Conservation (phyloP, 352 stramenopile genomes). For the Phytophthora niederhauseri region DNA sequence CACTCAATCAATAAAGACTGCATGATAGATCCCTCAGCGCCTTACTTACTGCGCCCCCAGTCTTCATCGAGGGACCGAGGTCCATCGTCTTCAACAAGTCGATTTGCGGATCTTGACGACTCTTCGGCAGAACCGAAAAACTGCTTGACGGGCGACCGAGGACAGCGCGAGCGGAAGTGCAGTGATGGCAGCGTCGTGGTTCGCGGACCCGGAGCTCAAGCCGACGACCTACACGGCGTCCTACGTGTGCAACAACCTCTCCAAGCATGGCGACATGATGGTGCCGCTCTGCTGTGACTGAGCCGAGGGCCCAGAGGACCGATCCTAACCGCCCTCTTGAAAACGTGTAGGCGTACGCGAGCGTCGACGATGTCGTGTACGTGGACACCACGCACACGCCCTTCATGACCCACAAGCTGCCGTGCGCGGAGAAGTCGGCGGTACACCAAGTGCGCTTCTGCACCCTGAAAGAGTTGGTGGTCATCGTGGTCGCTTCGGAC, state of each 20-base stretch:
- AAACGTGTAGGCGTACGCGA: constrained; percentile 47
- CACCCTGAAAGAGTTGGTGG: constrained; percentile 40
- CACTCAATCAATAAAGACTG: constrained; percentile 26
- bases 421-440: constrained; percentile 52
- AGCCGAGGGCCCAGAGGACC: not conserved
- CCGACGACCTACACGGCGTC: constrained; percentile 49
- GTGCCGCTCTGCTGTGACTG: constrained; percentile 19
- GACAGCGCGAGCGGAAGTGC: not conserved
- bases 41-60: not conserved
- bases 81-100: constrained; percentile 1
- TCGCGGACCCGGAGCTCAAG: constrained; percentile 51
- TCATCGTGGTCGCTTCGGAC: constrained; percentile 74
- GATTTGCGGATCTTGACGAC: constrained; percentile 17
- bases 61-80: not conserved
- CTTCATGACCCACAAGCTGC: constrained; percentile 46
- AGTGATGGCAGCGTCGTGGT: constrained; percentile 52
- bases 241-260: constrained; percentile 65
- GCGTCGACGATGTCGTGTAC: constrained; percentile 50
- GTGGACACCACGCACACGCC: constrained; percentile 50
- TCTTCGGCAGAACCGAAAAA: constrained; percentile 29
- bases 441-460: constrained; percentile 76
- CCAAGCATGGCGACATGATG: constrained; percentile 48
- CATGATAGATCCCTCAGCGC: constrained; percentile 21
- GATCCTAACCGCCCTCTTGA: constrained; percentile 3
- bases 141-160: not conserved